Conservation (phyloP, 2,329 filamentous ascomycete genomes). For the Cryphonectria japonica region DNA sequence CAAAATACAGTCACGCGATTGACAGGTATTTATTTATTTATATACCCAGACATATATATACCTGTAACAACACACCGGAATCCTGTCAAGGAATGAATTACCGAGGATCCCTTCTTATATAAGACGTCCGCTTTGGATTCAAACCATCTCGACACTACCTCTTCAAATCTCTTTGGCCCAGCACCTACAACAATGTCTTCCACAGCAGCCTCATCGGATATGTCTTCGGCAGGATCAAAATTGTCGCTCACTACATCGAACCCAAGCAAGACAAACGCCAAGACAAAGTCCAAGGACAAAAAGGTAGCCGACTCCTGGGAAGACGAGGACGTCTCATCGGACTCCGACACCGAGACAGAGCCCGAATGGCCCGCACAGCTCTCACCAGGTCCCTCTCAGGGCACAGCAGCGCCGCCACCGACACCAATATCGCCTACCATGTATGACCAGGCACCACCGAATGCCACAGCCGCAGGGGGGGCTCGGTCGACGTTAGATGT, state of each 20-base stretch:
- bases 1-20: background rate
- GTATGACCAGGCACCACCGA: conserved; percentile 34
- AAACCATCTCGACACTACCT: background rate
- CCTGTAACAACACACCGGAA: background rate
- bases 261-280: conserved; percentile 32
- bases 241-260: conserved; percentile 36
- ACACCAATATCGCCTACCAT: conserved; percentile 64
- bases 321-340: conserved; percentile 63
- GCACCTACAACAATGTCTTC: conserved; percentile 25
- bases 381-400: conserved; percentile 31
- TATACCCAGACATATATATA: background rate
- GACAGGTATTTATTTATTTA: background rate
- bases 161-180: background rate
- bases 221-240: conserved; percentile 34
- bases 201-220: conserved; percentile 23
- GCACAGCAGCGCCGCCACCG: conserved; percentile 61
- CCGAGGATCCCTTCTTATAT: background rate
- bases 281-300: conserved; percentile 42
- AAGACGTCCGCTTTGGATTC: background rate
- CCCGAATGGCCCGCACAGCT: conserved; percentile 34
- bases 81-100: background rate
- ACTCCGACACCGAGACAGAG: conserved; percentile 43
- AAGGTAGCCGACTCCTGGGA: conserved; percentile 76
- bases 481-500: conserved; percentile 5
- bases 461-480: conserved; percentile 18